Percentiles rank a stretch among this genome's conserved stretches.
These are phyloP conservation scores for Pythium utonaiense DNA, from an alignment of 352 stramenopile species.

Conservation along the genomic window DNA sequence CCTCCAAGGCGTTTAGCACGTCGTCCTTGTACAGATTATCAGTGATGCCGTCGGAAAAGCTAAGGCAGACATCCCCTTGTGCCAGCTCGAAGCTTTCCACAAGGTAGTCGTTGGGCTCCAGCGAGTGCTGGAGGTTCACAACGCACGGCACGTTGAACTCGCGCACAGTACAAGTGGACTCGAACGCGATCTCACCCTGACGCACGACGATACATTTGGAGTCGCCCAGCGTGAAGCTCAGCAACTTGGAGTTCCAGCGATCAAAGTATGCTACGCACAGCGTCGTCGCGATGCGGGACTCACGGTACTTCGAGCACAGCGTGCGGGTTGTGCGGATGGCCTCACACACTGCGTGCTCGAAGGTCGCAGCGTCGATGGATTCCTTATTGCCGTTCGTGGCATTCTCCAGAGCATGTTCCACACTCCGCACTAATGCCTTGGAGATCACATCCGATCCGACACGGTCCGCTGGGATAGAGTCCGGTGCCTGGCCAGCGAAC, in stretches of 20 bases:
- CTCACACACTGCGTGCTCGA: slow-evolving; percentile 52
- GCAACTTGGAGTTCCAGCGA: slow-evolving; percentile 50
- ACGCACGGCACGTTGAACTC: slow-evolving; percentile 83
- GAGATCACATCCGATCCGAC: slow-evolving; percentile 64
- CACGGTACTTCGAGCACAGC: slow-evolving; percentile 52
- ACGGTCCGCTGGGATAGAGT: slow-evolving; percentile 8
- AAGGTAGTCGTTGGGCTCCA: slow-evolving; percentile 54
- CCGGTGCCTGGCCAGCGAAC: slow-evolving; percentile 36
- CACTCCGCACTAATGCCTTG: slow-evolving; percentile 43
- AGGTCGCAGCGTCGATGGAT: slow-evolving; percentile 30
- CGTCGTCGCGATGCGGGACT: slow-evolving; percentile 64
- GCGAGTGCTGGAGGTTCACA: slow-evolving; percentile 53
- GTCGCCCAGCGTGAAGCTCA: slow-evolving; percentile 74
- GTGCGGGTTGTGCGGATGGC: slow-evolving; percentile 53
- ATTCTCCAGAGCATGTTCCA: slow-evolving; percentile 47
- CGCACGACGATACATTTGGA: slow-evolving; percentile 70
- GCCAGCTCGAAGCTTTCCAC: slow-evolving; percentile 64
- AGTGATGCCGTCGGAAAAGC: slow-evolving; percentile 72
- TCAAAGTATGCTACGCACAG: slow-evolving; percentile 74
- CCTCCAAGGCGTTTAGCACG: slow-evolving; percentile 25
- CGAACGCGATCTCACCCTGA: slow-evolving; percentile 46
- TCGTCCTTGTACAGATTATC: slow-evolving; percentile 85
- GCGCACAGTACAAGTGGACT: slow-evolving; percentile 59
- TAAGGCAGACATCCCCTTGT: slow-evolving; percentile 56
- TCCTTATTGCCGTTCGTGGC: slow-evolving; percentile 50